A percentile compares a stretch with the other conserved stretches of the same genome.
Conservation (phyloP, 768 basidiomycete species). For the Hemileccinum rubropunctum region DNA sequence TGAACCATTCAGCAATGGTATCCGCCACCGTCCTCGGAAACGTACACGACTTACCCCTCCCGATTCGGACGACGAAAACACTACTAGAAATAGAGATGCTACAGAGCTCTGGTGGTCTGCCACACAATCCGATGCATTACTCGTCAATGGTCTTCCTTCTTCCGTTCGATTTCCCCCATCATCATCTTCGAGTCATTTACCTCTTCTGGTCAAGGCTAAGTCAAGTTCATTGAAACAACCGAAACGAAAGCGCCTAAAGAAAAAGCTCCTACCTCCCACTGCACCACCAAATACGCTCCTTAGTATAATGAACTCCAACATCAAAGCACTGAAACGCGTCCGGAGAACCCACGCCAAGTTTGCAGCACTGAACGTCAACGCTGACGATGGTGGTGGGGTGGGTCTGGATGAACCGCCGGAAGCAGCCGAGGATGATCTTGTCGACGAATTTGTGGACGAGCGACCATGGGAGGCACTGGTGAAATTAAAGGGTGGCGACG, state of each 20-base stretch:
- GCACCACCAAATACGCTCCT: constrained; percentile 49
- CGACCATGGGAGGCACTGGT: constrained; percentile 50
- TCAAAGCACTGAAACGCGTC: constrained; percentile 70
- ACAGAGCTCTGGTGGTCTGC: constrained; percentile 76
- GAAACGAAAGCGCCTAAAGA: constrained; percentile 28
- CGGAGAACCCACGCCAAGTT: constrained; percentile 73
- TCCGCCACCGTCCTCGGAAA: constrained; percentile 53
- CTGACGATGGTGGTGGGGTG: constrained; percentile 34
- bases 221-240: constrained; percentile 7
- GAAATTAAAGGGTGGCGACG: constrained; percentile 13
- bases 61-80: constrained; percentile 34
- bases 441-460: constrained; percentile 49
- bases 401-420: constrained; percentile 35
- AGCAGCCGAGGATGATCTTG: constrained; percentile 28
- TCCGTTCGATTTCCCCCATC: constrained; percentile 38
- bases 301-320: constrained; percentile 72
- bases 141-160: constrained; percentile 62
- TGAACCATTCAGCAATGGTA: constrained; percentile 19
- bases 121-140: constrained; percentile 55
- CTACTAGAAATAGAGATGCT: constrained; percentile 35
- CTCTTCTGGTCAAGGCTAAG: constrained; percentile 10
- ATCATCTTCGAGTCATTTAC: constrained; percentile 1
- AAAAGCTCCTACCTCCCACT: constrained; percentile 10
- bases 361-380: constrained; percentile 46
- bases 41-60: constrained; percentile 50